These are phyloP conservation scores for Monosporascus sp. DNA, from an alignment of 2,329 filamentous ascomycete genomes.

Conservation along the genomic window DNA sequence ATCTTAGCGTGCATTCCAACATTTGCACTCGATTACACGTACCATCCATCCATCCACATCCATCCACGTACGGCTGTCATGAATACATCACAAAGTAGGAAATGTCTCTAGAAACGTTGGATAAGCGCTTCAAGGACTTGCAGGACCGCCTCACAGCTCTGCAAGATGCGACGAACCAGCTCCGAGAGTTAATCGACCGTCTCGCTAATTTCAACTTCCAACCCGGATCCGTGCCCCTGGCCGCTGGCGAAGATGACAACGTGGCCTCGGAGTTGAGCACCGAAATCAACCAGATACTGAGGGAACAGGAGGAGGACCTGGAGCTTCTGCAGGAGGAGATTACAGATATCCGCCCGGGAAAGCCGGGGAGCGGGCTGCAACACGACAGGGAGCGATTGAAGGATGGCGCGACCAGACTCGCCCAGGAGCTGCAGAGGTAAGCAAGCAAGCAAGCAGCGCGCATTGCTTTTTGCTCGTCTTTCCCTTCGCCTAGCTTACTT, in stretches of 20 bases:
- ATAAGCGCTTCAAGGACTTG: conserved; percentile 55
- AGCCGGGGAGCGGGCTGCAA: conserved; percentile 47
- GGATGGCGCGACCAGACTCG: conserved; percentile 61
- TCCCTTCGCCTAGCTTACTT: no score
- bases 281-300: conserved; percentile 74
- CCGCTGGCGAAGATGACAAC: conserved; percentile 42
- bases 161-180: conserved; percentile 56
- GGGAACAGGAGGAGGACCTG: conserved; percentile 76
- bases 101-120: conserved; percentile 55
- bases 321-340: conserved; percentile 76
- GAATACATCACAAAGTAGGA: conserved; percentile 3
- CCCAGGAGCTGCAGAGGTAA: conserved; percentile 66
- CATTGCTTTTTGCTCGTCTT: no score
- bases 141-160: conserved; percentile 54
- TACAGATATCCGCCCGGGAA: conserved; percentile 56
- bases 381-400: conserved; percentile 60
- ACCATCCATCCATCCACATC: not conserved
- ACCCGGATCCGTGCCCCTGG: conserved; percentile 50
- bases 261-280: conserved; percentile 66
- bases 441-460: conserved; percentile 11
- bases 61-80: not conserved
- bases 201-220: conserved; percentile 54
- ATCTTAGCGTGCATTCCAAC: no score
- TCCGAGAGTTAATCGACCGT: conserved; percentile 53
- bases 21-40: not conserved